Evolutionary conservation across 1,139 yeast genomes (phyloP).

Genomic region (Blastobotrys arbuscula): DNA sequence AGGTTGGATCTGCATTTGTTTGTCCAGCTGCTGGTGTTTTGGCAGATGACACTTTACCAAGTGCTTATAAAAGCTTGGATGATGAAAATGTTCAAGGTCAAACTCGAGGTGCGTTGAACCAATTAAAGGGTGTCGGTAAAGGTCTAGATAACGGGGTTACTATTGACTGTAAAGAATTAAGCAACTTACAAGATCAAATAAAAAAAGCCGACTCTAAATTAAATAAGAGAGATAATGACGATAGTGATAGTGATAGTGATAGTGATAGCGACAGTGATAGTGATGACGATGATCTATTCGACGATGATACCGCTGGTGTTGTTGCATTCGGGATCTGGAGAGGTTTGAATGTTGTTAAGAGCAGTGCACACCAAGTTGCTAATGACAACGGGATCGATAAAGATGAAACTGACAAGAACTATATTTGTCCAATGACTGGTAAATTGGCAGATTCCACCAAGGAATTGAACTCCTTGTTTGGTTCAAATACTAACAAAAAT

Average conservation of each 20-base stretch:
- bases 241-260: not conserved
- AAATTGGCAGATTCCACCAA: slow-evolving; percentile 5
- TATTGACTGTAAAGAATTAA: slow-evolving; percentile 1
- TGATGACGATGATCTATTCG: slow-evolving; percentile 5
- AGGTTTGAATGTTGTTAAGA: slow-evolving; percentile 7
- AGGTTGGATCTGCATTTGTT: slow-evolving; percentile 8
- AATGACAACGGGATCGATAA: slow-evolving; percentile 9
- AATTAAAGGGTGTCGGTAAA: not conserved
- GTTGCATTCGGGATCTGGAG: slow-evolving; percentile 9
- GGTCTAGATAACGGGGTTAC: not conserved
- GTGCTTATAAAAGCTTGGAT: not conserved
- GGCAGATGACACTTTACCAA: slow-evolving; percentile 2
- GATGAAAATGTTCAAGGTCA: slow-evolving; percentile 1
- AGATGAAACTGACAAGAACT: not conserved
- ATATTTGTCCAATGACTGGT: slow-evolving; percentile 13
- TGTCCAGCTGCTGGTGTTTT: slow-evolving; percentile 10
- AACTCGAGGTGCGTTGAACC: slow-evolving; percentile 7
- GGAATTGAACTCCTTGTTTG: slow-evolving; percentile 2
- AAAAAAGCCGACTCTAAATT: not conserved
- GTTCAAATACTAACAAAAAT: not conserved
- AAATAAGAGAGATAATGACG: slow-evolving; percentile 1
- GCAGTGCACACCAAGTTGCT: slow-evolving; percentile 7
- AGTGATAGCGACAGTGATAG: not conserved
- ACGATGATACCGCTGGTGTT: slow-evolving; percentile 9
- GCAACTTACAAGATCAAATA: not conserved